Evolutionary conservation across 768 basidiomycete genomes (phyloP).

Genomic region (Psilocybe cubensis): DNA sequence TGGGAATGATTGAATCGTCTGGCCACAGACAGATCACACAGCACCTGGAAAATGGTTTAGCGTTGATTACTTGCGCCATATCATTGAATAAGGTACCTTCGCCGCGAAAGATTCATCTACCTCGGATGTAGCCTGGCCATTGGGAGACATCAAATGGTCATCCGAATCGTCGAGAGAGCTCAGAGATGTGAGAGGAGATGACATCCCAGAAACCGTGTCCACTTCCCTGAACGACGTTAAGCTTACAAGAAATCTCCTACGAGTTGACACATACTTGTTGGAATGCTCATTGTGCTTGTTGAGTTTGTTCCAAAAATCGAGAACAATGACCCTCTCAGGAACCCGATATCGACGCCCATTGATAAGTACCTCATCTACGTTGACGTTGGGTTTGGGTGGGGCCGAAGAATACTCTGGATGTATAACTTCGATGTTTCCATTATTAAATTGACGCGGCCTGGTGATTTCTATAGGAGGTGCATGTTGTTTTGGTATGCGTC

Average conservation of each 20-base stretch:
- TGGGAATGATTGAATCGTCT: constrained; percentile 18
- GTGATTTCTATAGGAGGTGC: constrained; percentile 72
- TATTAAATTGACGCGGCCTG: constrained; percentile 78
- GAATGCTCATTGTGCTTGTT: constrained; percentile 44
- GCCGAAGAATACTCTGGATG: constrained; percentile 60
- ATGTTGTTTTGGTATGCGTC: constrained; percentile 76
- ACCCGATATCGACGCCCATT: constrained; percentile 91
- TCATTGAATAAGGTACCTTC: constrained; percentile 43
- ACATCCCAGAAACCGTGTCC: constrained; percentile 53
- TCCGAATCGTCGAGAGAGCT: constrained; percentile 72
- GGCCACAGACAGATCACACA: constrained; percentile 25
- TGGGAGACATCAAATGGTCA: constrained; percentile 34
- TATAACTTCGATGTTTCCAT: constrained; percentile 90
- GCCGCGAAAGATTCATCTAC: constrained; percentile 61
- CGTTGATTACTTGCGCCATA: background rate
- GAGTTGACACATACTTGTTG: constrained; percentile 42
- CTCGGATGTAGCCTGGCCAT: constrained; percentile 31
- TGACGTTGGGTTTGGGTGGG: constrained; percentile 41
- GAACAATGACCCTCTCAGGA: constrained; percentile 87
- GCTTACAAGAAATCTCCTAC: background rate
- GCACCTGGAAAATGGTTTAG: constrained; percentile 22
- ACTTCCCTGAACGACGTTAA: constrained; percentile 32
- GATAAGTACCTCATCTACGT: constrained; percentile 83
- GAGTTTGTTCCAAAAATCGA: constrained; percentile 96
- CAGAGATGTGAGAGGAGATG: constrained; percentile 75